phyloP scores from a whole-genome alignment of 2,329 filamentous ascomycete species.

The Zymoseptoria tritici region DNA sequence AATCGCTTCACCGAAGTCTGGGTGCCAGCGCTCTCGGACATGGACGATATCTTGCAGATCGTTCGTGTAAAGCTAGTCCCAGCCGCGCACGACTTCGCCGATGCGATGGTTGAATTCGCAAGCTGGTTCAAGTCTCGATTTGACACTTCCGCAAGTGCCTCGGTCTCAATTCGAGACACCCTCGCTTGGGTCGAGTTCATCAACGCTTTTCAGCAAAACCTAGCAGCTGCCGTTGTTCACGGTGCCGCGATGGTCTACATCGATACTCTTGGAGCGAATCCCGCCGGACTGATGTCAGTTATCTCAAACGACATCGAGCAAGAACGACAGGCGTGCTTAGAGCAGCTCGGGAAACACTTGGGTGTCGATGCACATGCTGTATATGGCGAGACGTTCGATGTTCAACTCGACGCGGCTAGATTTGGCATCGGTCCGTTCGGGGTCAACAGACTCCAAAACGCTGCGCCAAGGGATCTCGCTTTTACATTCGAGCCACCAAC shows the following conservation, averaged over 20 bases:
- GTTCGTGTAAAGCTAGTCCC: constrained; percentile 64
- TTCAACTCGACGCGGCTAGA: constrained; percentile 47
- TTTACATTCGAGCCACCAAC: constrained; percentile 86
- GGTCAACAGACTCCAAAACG: constrained; percentile 37
- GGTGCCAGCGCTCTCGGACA: constrained; percentile 81
- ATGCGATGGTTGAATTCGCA: constrained; percentile 74
- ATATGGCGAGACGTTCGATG: constrained; percentile 56
- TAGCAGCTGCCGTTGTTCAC: constrained; percentile 52
- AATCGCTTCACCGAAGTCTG: constrained; percentile 99
- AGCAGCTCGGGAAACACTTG: constrained; percentile 62
- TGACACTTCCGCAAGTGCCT: constrained; percentile 65
- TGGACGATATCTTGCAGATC: constrained; percentile 81
- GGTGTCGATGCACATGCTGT: constrained; percentile 54
- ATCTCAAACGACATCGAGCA: constrained; percentile 60
- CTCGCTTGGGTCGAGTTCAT: constrained; percentile 91
- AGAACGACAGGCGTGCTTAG: constrained; percentile 66
- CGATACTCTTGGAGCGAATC: constrained; percentile 90
- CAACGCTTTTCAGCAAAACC: constrained; percentile 43
- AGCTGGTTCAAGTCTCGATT: constrained; percentile 84
- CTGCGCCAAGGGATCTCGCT: constrained; percentile 38
- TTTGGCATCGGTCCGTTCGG: constrained; percentile 70
- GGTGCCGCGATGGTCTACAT: constrained; percentile 94
- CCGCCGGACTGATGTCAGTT: constrained; percentile 74
- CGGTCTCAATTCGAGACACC: constrained; percentile 85
- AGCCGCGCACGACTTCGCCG: constrained; percentile 51